Evolutionary conservation across 2,329 filamentous ascomycete species (phyloP).

Genomic region (Aspergillus tubingensis): DNA sequence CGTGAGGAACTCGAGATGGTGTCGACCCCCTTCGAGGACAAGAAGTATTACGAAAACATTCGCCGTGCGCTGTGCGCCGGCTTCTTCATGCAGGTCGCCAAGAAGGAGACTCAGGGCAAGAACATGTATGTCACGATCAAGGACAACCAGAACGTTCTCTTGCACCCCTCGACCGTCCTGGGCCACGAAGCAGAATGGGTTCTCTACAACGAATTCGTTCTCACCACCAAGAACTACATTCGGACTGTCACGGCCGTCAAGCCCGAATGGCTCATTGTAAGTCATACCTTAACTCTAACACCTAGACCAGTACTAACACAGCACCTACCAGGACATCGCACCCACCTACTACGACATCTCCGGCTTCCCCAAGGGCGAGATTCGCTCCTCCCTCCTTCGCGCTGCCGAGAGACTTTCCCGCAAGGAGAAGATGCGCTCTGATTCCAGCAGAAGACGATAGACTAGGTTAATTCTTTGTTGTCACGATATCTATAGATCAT

Average conservation of each 20-base stretch:
- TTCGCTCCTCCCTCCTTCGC: slow-evolving; percentile 66
- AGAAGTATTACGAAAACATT: slow-evolving; percentile 98
- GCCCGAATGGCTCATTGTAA: slow-evolving; percentile 89
- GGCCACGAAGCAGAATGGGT: slow-evolving; percentile 93
- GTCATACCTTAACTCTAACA: slow-evolving; percentile 35
- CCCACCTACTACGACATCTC: slow-evolving; percentile 88
- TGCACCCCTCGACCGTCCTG: slow-evolving; percentile 91
- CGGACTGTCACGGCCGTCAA: slow-evolving; percentile 88
- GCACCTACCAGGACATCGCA: slow-evolving; percentile 72
- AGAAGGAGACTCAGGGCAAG: slow-evolving; percentile 85
- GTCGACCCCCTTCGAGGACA: slow-evolving; percentile 87
- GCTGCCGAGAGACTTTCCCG: slow-evolving; percentile 57
- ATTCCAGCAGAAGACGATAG: slow-evolving; percentile 36
- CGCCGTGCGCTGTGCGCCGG: slow-evolving; percentile 86
- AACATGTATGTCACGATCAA: slow-evolving; percentile 87
- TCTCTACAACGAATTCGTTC: slow-evolving; percentile 95
- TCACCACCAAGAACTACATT: slow-evolving; percentile 98
- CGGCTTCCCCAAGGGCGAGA: slow-evolving; percentile 79
- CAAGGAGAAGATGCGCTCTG: slow-evolving; percentile 53
- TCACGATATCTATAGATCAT: slow-evolving; percentile 6
- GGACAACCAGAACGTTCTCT: slow-evolving; percentile 88
- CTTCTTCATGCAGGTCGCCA: slow-evolving; percentile 99
- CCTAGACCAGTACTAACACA: slow-evolving; percentile 42
- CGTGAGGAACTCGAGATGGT: slow-evolving; percentile 81
- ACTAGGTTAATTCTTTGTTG: slow-evolving; percentile 15